Evolutionary conservation across 2,329 filamentous ascomycete genomes (phyloP).

Genomic region (Trichoderma sp.): DNA sequence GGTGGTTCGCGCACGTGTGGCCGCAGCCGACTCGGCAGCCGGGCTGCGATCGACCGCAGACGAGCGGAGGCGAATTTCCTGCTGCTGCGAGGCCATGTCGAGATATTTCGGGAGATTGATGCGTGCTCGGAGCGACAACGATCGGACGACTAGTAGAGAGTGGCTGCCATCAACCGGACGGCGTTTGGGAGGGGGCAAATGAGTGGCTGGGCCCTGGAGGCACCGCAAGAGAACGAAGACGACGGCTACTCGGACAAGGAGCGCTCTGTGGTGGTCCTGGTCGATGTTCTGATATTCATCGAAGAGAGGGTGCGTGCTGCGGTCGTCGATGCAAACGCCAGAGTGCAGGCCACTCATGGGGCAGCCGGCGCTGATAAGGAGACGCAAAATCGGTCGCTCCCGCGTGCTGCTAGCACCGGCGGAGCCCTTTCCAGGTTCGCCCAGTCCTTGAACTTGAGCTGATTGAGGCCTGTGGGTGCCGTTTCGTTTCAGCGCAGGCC

Average conservation of each 20-base stretch:
- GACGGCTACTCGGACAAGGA: constrained; percentile 47
- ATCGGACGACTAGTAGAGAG: constrained; percentile 30
- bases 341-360: constrained; percentile 53
- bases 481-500: constrained; percentile 25
- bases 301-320: constrained; percentile 48
- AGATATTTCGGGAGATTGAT: constrained; percentile 33
- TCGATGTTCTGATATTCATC: constrained; percentile 48
- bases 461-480: constrained; percentile 20
- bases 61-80: constrained; percentile 43
- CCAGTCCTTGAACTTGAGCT: constrained; percentile 23
- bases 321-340: constrained; percentile 50
- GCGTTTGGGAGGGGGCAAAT: constrained; percentile 42
- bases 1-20: constrained; percentile 32
- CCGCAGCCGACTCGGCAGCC: constrained; percentile 29
- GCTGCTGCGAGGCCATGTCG: constrained; percentile 38
- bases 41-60: constrained; percentile 42
- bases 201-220: constrained; percentile 41
- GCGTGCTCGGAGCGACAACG: constrained; percentile 23
- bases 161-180: constrained; percentile 38
- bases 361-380: constrained; percentile 29
- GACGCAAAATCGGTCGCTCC: constrained; percentile 29
- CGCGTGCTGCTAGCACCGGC: constrained; percentile 26
- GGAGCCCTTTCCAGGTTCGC: constrained; percentile 14
- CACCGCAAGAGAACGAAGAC: constrained; percentile 45
- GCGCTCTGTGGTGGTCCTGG: constrained; percentile 43